Conservation (phyloP, 805 yeast genomes). For the Wickerhamiella bombiphila region DNA sequence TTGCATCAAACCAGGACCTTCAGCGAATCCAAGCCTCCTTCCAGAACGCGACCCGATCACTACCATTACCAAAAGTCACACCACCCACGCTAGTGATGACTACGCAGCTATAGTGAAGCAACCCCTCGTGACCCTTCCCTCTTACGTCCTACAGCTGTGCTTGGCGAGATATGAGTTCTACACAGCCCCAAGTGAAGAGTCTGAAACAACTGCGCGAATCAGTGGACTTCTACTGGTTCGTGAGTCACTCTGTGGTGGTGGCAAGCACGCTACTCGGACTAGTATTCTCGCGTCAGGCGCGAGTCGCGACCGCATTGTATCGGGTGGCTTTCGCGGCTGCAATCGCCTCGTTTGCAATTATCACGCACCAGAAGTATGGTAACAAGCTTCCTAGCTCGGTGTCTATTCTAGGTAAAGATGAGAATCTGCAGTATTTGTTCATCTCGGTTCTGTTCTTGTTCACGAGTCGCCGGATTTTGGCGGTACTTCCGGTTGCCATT, state of each 20-base stretch:
- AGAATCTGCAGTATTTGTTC: conserved; percentile 57
- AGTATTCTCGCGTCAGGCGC: conserved; percentile 12
- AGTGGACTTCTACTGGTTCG: conserved; percentile 20
- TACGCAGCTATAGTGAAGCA: no score
- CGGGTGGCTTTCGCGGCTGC: conserved; percentile 48
- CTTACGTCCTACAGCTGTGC: no score
- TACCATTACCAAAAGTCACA: no score
- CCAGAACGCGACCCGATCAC: no score
- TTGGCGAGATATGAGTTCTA: no score
- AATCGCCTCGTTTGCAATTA: conserved; percentile 59
- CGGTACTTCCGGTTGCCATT: conserved; percentile 58
- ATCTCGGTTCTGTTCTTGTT: conserved; percentile 42
- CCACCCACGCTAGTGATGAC: no score
- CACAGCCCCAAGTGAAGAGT: background rate
- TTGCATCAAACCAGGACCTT: no score
- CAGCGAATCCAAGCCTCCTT: no score
- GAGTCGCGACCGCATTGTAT: conserved; percentile 37
- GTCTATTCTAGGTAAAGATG: conserved; percentile 33
- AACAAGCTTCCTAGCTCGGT: conserved; percentile 11
- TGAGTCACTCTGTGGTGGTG: conserved; percentile 15
- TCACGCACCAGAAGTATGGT: conserved; percentile 44
- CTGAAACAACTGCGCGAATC: conserved; percentile 15
- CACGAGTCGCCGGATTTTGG: conserved; percentile 44
- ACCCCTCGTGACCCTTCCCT: no score
- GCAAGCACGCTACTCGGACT: conserved; percentile 9